Evolutionary conservation across 2,329 filamentous ascomycete genomes (phyloP).

Genomic region (Fonsecaea monophora): DNA sequence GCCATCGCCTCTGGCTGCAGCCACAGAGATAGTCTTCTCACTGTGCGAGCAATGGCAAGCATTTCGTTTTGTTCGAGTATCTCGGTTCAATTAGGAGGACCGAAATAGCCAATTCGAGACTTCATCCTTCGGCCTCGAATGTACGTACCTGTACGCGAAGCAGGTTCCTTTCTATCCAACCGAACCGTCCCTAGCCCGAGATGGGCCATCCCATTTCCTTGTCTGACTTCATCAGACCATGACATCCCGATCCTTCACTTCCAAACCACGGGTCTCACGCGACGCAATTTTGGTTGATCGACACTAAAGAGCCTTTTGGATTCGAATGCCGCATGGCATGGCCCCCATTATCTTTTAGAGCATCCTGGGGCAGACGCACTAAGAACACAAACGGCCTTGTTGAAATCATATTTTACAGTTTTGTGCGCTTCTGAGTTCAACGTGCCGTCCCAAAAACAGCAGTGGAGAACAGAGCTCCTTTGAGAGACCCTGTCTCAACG

Average conservation of each 20-base stretch:
- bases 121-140: not conserved
- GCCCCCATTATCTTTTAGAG: not conserved
- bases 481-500: slow-evolving; percentile 17
- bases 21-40: slow-evolving; percentile 19
- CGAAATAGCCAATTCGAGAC: not conserved
- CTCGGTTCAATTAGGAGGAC: not conserved
- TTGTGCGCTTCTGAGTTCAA: slow-evolving; percentile 11
- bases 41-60: slow-evolving; percentile 5
- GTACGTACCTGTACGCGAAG: not conserved
- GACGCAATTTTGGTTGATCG: slow-evolving; percentile 22
- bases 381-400: not conserved
- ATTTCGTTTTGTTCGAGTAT: not conserved
- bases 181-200: not conserved
- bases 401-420: slow-evolving; percentile 4
- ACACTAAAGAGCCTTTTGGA: slow-evolving; percentile 1
- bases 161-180: not conserved
- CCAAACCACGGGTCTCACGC: slow-evolving; percentile 6
- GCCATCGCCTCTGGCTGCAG: slow-evolving; percentile 25
- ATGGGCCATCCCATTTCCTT: slow-evolving; percentile 4
- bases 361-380: slow-evolving; percentile 3
- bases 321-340: slow-evolving; percentile 6
- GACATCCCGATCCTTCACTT: not conserved
- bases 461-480: slow-evolving; percentile 19
- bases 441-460: slow-evolving; percentile 20
- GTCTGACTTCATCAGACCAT: slow-evolving; percentile 7